Conservation (phyloP, 2,329 filamentous ascomycete species). For the Trichoderma atrobrunneum region DNA sequence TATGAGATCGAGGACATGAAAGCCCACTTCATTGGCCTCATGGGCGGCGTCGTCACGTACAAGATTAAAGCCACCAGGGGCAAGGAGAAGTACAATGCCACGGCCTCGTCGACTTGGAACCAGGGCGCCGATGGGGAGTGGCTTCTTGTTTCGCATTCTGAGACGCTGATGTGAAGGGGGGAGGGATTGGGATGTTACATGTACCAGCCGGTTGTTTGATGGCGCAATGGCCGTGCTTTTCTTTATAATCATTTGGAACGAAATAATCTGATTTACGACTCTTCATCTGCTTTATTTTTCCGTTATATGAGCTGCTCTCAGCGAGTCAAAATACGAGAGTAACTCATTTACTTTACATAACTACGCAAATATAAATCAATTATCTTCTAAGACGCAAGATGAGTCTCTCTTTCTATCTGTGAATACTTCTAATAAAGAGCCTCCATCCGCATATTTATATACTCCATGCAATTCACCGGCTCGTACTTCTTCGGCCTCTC, state of each 20-base stretch:
- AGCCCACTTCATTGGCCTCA: slow-evolving; percentile 17
- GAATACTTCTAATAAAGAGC: slow-evolving; percentile 11
- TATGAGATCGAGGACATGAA: slow-evolving; percentile 12
- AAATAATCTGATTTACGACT: neutral
- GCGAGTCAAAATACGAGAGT: neutral
- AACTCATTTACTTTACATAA: neutral
- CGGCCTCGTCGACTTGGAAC: slow-evolving; percentile 17
- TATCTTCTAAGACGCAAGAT: neutral
- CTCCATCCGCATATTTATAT: slow-evolving; percentile 29
- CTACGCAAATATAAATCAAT: neutral
- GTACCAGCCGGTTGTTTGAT: neutral
- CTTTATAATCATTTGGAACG: neutral
- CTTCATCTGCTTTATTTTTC: neutral
- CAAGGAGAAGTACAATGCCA: slow-evolving; percentile 13
- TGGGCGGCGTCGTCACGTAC: slow-evolving; percentile 20
- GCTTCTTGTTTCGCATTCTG: slow-evolving; percentile 9
- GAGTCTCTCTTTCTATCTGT: neutral
- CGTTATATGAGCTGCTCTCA: neutral
- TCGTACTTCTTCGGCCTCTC: slow-evolving; percentile 48
- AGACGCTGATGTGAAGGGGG: neutral
- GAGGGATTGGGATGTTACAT: neutral
- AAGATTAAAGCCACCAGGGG: slow-evolving; percentile 14
- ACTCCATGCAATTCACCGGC: slow-evolving; percentile 35
- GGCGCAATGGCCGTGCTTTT: neutral
- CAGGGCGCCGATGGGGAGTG: slow-evolving; percentile 19